These are phyloP conservation scores for Raffaelea albimanens DNA, from an alignment of 2,329 filamentous ascomycete species.

Conservation along the genomic window DNA sequence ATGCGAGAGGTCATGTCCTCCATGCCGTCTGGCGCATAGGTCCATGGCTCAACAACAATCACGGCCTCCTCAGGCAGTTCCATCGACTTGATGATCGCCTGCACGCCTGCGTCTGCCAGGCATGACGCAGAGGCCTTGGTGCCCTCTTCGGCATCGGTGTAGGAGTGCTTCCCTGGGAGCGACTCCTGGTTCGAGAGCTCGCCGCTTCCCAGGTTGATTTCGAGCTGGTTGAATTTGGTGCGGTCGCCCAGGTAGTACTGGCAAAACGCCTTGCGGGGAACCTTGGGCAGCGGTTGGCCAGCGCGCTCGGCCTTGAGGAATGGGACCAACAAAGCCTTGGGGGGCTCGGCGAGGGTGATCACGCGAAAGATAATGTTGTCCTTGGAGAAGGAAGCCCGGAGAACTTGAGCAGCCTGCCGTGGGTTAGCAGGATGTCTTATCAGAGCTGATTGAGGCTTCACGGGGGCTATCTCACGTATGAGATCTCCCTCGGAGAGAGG, in stretches of 20 bases:
- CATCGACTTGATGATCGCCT: constrained; percentile 52
- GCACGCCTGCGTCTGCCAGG: constrained; percentile 44
- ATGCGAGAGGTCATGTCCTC: too few species aligned
- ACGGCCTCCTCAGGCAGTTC: constrained; percentile 49
- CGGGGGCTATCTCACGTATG: too few species aligned
- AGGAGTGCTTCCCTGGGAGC: constrained; percentile 45
- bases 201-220: constrained; percentile 34
- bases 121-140: constrained; percentile 46
- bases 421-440: too few species aligned
- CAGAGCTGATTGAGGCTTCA: too few species aligned
- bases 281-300: constrained; percentile 53
- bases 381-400: too few species aligned
- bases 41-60: constrained; percentile 54
- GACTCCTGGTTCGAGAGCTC: constrained; percentile 44
- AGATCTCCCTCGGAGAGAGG: too few species aligned
- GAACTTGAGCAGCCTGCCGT: too few species aligned
- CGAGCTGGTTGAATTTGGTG: constrained; percentile 31
- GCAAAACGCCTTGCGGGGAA: constrained; percentile 43
- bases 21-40: constrained; percentile 41
- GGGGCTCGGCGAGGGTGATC: constrained; percentile 39
- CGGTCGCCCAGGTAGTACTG: constrained; percentile 33
- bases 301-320: constrained; percentile 41
- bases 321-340: constrained; percentile 33
- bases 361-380: constrained; percentile 31
- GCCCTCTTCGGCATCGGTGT: constrained; percentile 51